phyloP scores from a whole-genome alignment of 805 yeast species.

The Candida sakaeoensis region DNA sequence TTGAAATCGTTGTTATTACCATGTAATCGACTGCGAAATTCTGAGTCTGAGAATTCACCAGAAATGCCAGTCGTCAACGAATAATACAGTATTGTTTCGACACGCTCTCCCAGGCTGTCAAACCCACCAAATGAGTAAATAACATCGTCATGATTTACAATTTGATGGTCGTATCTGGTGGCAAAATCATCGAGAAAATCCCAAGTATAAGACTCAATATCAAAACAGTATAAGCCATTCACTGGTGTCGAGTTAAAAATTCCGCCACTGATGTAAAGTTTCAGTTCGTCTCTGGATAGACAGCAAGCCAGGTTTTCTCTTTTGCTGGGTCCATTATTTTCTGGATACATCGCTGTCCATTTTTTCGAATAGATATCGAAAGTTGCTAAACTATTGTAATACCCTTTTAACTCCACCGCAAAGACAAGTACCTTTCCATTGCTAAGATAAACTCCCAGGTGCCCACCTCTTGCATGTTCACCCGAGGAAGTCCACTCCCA shows the following conservation, averaged over 20 bases:
- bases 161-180: constrained; percentile 50
- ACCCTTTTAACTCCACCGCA: too few species aligned
- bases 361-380: too few species aligned
- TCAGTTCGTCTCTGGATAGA: constrained; percentile 43
- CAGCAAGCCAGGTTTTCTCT: constrained; percentile 58
- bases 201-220: constrained; percentile 44
- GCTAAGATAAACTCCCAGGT: constrained; percentile 47
- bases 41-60: constrained; percentile 31
- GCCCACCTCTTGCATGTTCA: constrained; percentile 49
- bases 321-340: constrained; percentile 29
- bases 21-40: background rate
- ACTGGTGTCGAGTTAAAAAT: constrained; percentile 32
- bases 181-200: constrained; percentile 46
- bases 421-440: constrained; percentile 45
- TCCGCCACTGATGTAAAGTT: constrained; percentile 54
- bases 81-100: constrained; percentile 39
- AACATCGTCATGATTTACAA: constrained; percentile 41
- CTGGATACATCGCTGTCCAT: constrained; percentile 27
- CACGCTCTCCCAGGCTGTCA: constrained; percentile 52
- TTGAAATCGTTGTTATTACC: background rate
- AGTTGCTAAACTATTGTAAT: constrained; percentile 40
- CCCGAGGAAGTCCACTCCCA: constrained; percentile 43
- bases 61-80: constrained; percentile 41
- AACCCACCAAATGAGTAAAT: constrained; percentile 62
- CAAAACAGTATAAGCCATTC: constrained; percentile 47